Evolutionary conservation across 352 stramenopile species (phyloP).

Genomic region (Phytophthora sp.): DNA sequence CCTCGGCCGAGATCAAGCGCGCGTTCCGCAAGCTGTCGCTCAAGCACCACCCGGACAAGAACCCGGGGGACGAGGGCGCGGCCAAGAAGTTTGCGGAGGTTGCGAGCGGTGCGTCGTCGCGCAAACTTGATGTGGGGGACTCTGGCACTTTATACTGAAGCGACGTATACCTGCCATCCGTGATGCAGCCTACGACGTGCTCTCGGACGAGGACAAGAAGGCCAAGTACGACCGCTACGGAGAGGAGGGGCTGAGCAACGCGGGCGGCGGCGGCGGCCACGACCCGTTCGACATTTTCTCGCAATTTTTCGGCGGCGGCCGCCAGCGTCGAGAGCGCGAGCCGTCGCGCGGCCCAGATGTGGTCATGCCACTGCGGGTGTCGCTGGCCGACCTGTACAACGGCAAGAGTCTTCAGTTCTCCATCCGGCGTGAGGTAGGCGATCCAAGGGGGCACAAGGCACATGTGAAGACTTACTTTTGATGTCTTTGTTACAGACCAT

Average conservation of each 20-base stretch:
- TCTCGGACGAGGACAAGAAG: slow-evolving; percentile 91
- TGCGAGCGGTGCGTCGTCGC: slow-evolving; percentile 50
- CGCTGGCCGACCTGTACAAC: slow-evolving; percentile 97
- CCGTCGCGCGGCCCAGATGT: slow-evolving; percentile 71
- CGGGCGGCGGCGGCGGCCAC: slow-evolving; percentile 58
- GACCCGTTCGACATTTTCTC: slow-evolving; percentile 86
- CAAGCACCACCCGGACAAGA: slow-evolving; percentile 92
- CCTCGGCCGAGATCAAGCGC: slow-evolving; percentile 76
- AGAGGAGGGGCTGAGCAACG: slow-evolving; percentile 81
- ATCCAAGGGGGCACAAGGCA: not conserved
- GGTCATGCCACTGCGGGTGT: slow-evolving; percentile 92
- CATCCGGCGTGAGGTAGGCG: slow-evolving; percentile 81
- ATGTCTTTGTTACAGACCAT: slow-evolving; percentile 70
- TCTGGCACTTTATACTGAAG: slow-evolving; percentile 1
- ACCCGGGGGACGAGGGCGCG: slow-evolving; percentile 84
- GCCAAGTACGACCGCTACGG: slow-evolving; percentile 92
- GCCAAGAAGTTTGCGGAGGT: slow-evolving; percentile 90
- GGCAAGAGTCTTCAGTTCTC: slow-evolving; percentile 95
- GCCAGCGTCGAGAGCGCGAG: slow-evolving; percentile 50
- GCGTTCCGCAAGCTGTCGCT: slow-evolving; percentile 90
- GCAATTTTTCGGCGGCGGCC: slow-evolving; percentile 70
- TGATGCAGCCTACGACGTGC: slow-evolving; percentile 87
- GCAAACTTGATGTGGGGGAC: not conserved
- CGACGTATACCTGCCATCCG: slow-evolving; percentile 1
- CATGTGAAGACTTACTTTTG: not conserved